phyloP scores from a whole-genome alignment of 306 rosid species.

The Adenanthera pavonina region DNA sequence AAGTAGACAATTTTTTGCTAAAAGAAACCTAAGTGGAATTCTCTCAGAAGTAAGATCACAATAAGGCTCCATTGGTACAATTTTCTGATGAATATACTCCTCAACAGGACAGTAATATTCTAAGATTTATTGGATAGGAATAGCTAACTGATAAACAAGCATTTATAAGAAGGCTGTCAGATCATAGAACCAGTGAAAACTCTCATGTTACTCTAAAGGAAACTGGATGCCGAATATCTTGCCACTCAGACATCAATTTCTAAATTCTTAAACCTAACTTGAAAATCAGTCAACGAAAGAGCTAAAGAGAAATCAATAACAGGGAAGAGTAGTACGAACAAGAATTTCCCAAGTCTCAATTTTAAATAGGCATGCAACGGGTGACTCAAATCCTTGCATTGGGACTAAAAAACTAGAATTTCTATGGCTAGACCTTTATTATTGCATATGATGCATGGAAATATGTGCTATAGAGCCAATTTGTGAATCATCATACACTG shows the following conservation, averaged over 20 bases:
- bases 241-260: not conserved
- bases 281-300: not conserved
- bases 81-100: not conserved
- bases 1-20: not conserved
- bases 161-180: not conserved
- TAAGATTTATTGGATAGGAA: not conserved
- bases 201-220: not conserved
- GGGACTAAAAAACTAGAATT: not conserved
- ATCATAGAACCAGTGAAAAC: not conserved
- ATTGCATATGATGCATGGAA: slow-evolving; percentile 20
- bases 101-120: not conserved
- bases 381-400: not conserved
- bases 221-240: not conserved
- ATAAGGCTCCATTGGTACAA: not conserved
- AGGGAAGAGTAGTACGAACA: not conserved
- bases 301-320: not conserved
- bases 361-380: not conserved
- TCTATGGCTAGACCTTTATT: not conserved
- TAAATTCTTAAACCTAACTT: not conserved
- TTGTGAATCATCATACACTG: slow-evolving; percentile 28
- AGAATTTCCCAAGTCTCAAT: not conserved
- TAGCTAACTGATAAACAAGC: not conserved
- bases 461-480: slow-evolving; percentile 14
- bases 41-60: not conserved
- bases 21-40: not conserved